These are phyloP conservation scores for Thalassiosira hispida DNA, from an alignment of 352 stramenopile genomes.

Conservation along the genomic window DNA sequence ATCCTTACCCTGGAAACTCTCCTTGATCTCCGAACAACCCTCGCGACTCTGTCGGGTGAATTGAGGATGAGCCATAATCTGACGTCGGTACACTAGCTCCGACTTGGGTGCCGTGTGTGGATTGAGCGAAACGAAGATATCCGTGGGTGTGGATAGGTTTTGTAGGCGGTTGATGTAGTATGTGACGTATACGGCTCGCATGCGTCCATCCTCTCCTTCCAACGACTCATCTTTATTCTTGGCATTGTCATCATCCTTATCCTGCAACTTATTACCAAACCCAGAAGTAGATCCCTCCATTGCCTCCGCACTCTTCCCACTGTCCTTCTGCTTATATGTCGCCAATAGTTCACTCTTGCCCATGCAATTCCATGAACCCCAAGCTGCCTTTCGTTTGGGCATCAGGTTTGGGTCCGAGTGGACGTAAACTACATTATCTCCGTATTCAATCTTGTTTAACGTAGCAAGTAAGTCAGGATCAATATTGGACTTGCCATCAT, in stretches of 20 bases:
- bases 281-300: slow-evolving; percentile 75
- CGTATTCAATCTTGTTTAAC: slow-evolving; percentile 81
- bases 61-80: slow-evolving; percentile 86
- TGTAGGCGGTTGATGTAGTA: slow-evolving; percentile 90
- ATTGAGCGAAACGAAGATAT: slow-evolving; percentile 91
- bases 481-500: slow-evolving; percentile 47
- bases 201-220: slow-evolving; percentile 60
- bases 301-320: slow-evolving; percentile 45
- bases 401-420: slow-evolving; percentile 88
- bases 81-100: slow-evolving; percentile 76
- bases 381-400: slow-evolving; percentile 83
- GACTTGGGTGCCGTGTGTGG: slow-evolving; percentile 78
- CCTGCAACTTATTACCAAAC: slow-evolving; percentile 61
- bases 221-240: background rate
- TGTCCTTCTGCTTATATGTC: slow-evolving; percentile 18
- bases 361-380: slow-evolving; percentile 90
- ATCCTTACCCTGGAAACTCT: slow-evolving; percentile 84
- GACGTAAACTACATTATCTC: slow-evolving; percentile 86
- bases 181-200: slow-evolving; percentile 86
- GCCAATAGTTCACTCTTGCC: slow-evolving; percentile 63
- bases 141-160: slow-evolving; percentile 81
- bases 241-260: slow-evolving; percentile 9
- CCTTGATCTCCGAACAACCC: slow-evolving; percentile 73
- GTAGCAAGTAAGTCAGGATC: slow-evolving; percentile 50
- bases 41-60: slow-evolving; percentile 83